Conservation (phyloP, 768 basidiomycete species). For the Exsudoporus frostii region DNA sequence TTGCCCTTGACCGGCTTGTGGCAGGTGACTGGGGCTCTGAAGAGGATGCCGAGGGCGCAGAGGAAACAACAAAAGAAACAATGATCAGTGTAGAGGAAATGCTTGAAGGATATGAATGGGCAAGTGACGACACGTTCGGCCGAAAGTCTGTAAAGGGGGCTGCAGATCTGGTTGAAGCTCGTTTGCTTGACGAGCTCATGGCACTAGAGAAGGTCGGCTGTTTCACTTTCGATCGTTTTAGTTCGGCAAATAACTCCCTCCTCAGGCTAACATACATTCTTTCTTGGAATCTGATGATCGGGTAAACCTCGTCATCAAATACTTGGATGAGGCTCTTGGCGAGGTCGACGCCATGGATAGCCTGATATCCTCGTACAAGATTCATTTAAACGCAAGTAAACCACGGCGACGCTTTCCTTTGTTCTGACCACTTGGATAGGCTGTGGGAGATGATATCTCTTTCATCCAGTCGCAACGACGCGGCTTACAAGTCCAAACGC, state of each 20-base stretch:
- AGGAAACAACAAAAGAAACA: conserved; percentile 76
- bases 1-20: conserved; percentile 66
- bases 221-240: neutral
- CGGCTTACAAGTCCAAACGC: conserved; percentile 94
- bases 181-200: conserved; percentile 83
- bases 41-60: conserved; percentile 55
- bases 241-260: neutral
- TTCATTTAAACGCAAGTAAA: conserved; percentile 82
- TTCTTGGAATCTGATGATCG: conserved; percentile 96
- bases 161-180: conserved; percentile 88
- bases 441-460: conserved; percentile 90
- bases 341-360: conserved; percentile 91
- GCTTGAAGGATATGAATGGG: conserved; percentile 98
- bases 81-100: conserved; percentile 95
- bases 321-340: conserved; percentile 81
- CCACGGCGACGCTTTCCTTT: neutral
- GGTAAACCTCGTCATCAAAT: conserved; percentile 78
- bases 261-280: conserved; percentile 89
- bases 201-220: conserved; percentile 84
- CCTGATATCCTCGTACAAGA: conserved; percentile 89
- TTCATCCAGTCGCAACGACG: conserved; percentile 96
- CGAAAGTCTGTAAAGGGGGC: conserved; percentile 65
- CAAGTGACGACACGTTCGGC: conserved; percentile 71
- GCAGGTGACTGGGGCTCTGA: conserved; percentile 42
- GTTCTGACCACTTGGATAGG: conserved; percentile 45